These are phyloP conservation scores for Diversispora epigaea DNA, from an alignment of 192 early-diverging fungal genomes.

Conservation along the genomic window DNA sequence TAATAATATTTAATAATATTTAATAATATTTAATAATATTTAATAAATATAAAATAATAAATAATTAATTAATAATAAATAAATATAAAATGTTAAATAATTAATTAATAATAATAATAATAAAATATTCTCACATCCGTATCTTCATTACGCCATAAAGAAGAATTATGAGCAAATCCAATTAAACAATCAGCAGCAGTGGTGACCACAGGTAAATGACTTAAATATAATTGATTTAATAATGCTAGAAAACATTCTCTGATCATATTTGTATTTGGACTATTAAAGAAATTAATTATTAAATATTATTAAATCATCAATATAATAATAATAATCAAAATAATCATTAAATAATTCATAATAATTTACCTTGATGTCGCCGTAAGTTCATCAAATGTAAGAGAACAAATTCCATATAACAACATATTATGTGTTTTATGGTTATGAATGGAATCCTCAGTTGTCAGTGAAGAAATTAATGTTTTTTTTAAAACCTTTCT, in stretches of 20 bases:
- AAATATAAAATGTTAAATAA: background rate
- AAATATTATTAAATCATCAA: background rate
- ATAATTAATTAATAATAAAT: constrained; percentile 5
- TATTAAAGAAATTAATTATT: background rate
- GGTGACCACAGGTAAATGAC: constrained; percentile 58
- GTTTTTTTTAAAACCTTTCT: constrained; percentile 40
- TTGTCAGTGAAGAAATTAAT: constrained; percentile 33
- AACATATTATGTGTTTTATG: constrained; percentile 46
- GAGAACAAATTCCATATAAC: constrained; percentile 35
- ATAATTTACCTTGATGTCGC: constrained; percentile 31
- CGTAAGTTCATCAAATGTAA: constrained; percentile 42
- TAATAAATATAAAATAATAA: background rate
- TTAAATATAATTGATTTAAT: constrained; percentile 65
- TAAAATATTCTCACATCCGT: constrained; percentile 37
- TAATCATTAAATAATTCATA: background rate
- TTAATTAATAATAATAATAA: constrained; percentile 1
- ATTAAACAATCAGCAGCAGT: constrained; percentile 65
- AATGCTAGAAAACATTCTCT: constrained; percentile 65
- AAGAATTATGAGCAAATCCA: constrained; percentile 59
- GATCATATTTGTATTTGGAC: constrained; percentile 36
- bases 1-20: no score
- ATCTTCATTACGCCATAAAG: constrained; percentile 55
- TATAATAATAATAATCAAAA: no score
- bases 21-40: no score
- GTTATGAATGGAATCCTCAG: constrained; percentile 29